Percentiles rank a stretch among this genome's conserved stretches.
Evolutionary conservation across 345 rosid genomes (phyloP).

Genomic region (Adansonia digitata): DNA sequence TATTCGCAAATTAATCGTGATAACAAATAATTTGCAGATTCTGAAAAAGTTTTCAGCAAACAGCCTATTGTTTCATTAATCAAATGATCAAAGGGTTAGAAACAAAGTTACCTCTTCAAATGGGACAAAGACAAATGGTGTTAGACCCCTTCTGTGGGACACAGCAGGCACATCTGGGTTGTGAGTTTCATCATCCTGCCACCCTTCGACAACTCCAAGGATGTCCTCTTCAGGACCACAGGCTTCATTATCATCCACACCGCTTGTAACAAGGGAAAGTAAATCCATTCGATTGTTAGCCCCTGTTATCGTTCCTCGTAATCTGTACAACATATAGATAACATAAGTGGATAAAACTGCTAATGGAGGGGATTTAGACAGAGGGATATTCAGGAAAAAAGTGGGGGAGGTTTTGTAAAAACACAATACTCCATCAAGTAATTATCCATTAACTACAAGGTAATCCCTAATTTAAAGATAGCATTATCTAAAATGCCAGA

Average conservation of each 20-base stretch:
- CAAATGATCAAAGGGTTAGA: neutral
- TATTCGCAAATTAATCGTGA: neutral
- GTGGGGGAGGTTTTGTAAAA: too few relatives aligned
- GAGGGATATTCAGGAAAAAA: neutral
- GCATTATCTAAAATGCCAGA: neutral
- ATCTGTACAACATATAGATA: slow-evolving; percentile 26
- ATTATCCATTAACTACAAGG: neutral
- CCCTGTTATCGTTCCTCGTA: slow-evolving; percentile 75
- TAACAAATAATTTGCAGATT: neutral
- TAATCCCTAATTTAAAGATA: neutral
- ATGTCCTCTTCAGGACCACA: slow-evolving; percentile 59
- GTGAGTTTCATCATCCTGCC: slow-evolving; percentile 83
- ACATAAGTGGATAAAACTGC: neutral
- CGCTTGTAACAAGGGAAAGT: slow-evolving; percentile 81
- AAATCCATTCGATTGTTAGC: slow-evolving; percentile 92
- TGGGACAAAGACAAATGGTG: slow-evolving; percentile 86
- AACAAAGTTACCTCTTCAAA: slow-evolving; percentile 66
- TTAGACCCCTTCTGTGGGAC: slow-evolving; percentile 81
- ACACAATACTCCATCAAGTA: neutral
- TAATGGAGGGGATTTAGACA: neutral
- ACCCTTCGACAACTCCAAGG: slow-evolving; percentile 62
- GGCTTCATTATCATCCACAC: slow-evolving; percentile 53
- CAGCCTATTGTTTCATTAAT: neutral
- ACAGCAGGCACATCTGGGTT: slow-evolving; percentile 79
- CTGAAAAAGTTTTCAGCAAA: too few relatives aligned